Evolutionary conservation across 129 eudicot genomes (phyloP).

Genomic region (Chrysanthemum makinoi): DNA sequence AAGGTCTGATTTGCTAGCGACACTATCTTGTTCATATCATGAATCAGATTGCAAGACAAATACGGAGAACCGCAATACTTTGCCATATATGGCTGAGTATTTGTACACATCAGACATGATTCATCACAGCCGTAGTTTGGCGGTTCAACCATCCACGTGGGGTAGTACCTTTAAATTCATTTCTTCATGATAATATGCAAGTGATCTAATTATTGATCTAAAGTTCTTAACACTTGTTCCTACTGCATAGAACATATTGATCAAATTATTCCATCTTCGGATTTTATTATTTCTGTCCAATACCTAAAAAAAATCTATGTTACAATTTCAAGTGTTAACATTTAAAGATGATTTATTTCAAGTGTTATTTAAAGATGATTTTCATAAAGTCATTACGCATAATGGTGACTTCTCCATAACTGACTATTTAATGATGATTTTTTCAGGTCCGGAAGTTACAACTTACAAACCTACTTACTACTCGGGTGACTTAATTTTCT

Average conservation of each 20-base stretch:
- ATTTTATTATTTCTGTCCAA: neutral
- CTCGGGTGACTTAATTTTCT: neutral
- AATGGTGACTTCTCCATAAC: neutral
- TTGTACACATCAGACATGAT: neutral
- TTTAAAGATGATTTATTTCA: slow-evolving; percentile 5
- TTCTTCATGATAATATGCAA: slow-evolving; percentile 2
- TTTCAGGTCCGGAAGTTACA: too few species aligned
- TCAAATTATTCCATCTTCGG: neutral
- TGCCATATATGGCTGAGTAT: neutral
- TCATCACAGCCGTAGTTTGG: neutral
- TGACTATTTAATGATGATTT: neutral
- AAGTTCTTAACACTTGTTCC: neutral
- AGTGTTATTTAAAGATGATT: slow-evolving; percentile 4
- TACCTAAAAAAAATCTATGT: neutral
- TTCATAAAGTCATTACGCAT: neutral
- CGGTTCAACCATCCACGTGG: neutral
- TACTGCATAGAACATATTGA: slow-evolving; percentile 9
- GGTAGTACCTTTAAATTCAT: neutral
- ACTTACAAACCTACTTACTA: neutral
- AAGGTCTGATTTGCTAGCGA: neutral
- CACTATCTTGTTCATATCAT: neutral
- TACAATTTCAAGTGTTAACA: neutral
- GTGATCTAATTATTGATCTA: neutral
- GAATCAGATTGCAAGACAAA: neutral
- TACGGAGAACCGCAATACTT: neutral